Conservation (phyloP, 1,139 yeast species). For the Hansenula lynferdii region DNA sequence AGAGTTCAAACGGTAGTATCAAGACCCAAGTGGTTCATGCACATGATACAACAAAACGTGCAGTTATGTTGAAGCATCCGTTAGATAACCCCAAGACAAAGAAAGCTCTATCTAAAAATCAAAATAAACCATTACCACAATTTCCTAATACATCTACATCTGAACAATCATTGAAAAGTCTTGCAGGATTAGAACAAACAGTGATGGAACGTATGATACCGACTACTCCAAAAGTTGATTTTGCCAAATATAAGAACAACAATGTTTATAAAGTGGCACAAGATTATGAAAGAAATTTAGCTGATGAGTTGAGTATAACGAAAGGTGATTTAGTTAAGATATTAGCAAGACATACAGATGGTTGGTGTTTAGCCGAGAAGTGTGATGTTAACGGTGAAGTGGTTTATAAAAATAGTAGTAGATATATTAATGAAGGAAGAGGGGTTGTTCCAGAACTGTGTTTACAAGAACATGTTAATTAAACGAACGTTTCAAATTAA, state of each 20-base stretch:
- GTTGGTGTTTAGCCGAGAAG: constrained; percentile 37
- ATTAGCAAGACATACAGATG: constrained; percentile 34
- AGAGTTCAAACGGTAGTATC: constrained; percentile 7
- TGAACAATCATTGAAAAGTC: not conserved
- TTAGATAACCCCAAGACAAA: constrained; percentile 1
- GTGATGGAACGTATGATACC: constrained; percentile 9
- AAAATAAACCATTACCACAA: constrained; percentile 2
- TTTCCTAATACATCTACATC: not conserved
- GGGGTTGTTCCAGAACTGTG: constrained; percentile 35
- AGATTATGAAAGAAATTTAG: constrained; percentile 25
- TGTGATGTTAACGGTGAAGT: constrained; percentile 20
- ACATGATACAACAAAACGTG: constrained; percentile 6
- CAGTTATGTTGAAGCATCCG: constrained; percentile 12
- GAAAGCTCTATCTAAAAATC: constrained; percentile 1
- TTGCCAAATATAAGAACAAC: constrained; percentile 7
- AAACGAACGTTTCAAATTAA: too few relatives aligned
- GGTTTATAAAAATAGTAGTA: constrained; percentile 8
- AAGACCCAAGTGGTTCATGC: constrained; percentile 10
- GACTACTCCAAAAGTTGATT: constrained; percentile 15
- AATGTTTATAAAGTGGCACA: constrained; percentile 20
- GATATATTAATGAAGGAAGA: constrained; percentile 29
- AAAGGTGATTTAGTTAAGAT: constrained; percentile 29
- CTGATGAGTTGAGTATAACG: constrained; percentile 30
- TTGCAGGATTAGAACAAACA: not conserved
- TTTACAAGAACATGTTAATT: too few relatives aligned